phyloP scores from a whole-genome alignment of 208 protist species.

The Acanthamoeba healyi region DNA sequence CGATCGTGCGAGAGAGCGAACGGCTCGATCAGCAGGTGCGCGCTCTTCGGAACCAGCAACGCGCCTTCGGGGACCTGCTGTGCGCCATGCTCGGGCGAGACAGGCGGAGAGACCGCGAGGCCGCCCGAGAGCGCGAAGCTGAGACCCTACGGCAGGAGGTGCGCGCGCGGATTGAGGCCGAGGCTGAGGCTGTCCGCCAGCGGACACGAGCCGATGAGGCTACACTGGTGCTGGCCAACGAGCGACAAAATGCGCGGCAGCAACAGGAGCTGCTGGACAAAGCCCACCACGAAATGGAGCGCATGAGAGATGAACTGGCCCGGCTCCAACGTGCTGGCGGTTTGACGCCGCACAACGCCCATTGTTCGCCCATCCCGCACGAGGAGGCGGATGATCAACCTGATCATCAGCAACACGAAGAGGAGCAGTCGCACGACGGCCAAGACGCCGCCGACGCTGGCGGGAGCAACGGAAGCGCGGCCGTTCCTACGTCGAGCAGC shows the following conservation, averaged over 20 bases:
- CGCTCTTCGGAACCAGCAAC: not conserved
- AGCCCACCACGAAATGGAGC: not conserved
- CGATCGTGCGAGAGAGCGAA: constrained; percentile 17
- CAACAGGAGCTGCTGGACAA: not conserved
- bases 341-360: too few relatives aligned
- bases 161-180: too few relatives aligned
- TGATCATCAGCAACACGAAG: too few relatives aligned
- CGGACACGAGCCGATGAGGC: not conserved
- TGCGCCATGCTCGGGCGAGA: constrained; percentile 7
- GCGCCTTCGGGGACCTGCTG: not conserved
- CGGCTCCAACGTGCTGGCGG: too few relatives aligned
- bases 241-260: not conserved
- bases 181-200: not conserved
- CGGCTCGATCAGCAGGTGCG: constrained; percentile 1
- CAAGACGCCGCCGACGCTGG: too few relatives aligned
- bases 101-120: not conserved
- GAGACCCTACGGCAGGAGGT: not conserved
- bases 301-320: too few relatives aligned
- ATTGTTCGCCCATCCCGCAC: too few relatives aligned
- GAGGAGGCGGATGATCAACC: too few relatives aligned
- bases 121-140: not conserved
- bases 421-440: too few relatives aligned
- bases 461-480: too few relatives aligned
- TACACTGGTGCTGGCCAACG: not conserved
- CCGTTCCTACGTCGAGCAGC: too few relatives aligned